Conservation (phyloP, 129 eudicot genomes). For the Artemisia argyi region DNA sequence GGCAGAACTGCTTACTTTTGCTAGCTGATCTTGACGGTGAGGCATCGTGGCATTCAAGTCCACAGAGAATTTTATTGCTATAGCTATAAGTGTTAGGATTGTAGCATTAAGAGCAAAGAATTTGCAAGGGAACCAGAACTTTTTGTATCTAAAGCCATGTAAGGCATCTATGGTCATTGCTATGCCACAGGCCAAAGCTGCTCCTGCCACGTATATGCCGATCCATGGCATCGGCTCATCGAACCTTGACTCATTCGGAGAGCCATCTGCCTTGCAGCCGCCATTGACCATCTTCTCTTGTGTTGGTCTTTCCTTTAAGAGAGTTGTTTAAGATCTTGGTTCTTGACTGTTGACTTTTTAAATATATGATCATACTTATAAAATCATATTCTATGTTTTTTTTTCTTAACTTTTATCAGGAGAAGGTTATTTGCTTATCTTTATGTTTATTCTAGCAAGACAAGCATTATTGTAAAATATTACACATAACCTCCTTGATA, state of each 20-base stretch:
- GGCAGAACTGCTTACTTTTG: conserved; percentile 60
- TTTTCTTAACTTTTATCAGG: too few relatives aligned
- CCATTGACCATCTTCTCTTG: conserved; percentile 25
- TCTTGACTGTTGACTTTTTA: too few relatives aligned
- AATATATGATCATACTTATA: too few relatives aligned
- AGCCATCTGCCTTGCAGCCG: conserved; percentile 51
- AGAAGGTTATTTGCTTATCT: too few relatives aligned
- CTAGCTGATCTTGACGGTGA: conserved; percentile 56
- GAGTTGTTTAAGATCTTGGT: too few relatives aligned
- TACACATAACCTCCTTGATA: too few relatives aligned
- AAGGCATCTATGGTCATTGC: conserved; percentile 54
- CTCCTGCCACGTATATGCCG: conserved; percentile 53
- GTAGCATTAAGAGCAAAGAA: conserved; percentile 64
- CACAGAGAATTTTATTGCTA: conserved; percentile 53
- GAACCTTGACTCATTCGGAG: conserved; percentile 40
- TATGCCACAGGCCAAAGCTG: conserved; percentile 38
- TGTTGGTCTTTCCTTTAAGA: too few relatives aligned
- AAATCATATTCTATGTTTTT: too few relatives aligned
- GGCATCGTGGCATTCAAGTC: conserved; percentile 77
- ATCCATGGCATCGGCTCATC: conserved; percentile 62
- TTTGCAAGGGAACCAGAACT: conserved; percentile 65
- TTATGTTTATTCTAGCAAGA: too few relatives aligned
- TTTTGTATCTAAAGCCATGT: conserved; percentile 45
- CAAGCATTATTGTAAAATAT: too few relatives aligned
- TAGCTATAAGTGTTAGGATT: conserved; percentile 41